A percentile compares a stretch with the other conserved stretches of the same genome.
These are phyloP conservation scores for Adiantum capillusveneris DNA, from an alignment of 75 land plant genomes.

Conservation along the genomic window DNA sequence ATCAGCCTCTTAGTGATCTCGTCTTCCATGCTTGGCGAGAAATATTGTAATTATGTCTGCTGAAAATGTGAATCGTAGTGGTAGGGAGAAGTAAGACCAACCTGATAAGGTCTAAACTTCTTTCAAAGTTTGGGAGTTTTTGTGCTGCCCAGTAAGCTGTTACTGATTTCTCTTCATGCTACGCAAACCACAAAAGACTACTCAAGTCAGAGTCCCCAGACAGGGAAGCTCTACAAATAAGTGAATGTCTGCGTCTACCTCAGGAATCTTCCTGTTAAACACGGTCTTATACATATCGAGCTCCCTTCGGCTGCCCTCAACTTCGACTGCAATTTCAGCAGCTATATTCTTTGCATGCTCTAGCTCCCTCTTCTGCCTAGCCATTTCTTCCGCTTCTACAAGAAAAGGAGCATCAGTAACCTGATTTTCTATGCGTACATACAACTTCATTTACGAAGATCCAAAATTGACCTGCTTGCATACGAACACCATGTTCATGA, in stretches of 20 bases:
- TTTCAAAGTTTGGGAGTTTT: too few species aligned
- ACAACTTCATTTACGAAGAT: neutral
- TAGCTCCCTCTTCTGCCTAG: slow-evolving; percentile 17
- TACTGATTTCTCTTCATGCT: too few species aligned
- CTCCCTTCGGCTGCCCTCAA: slow-evolving; percentile 14
- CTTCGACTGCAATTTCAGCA: slow-evolving; percentile 29
- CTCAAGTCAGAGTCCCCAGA: too few species aligned
- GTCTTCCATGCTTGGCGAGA: too few species aligned
- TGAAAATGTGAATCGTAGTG: too few species aligned
- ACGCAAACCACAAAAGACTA: too few species aligned
- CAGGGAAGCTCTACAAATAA: too few species aligned
- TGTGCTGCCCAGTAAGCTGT: too few species aligned
- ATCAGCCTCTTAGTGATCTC: too few species aligned
- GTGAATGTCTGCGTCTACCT: neutral
- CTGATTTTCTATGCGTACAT: neutral
- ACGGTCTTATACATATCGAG: slow-evolving; percentile 12
- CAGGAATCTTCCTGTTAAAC: neutral
- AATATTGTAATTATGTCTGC: too few species aligned
- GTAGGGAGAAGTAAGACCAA: too few species aligned
- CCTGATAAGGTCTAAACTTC: too few species aligned
- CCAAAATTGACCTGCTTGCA: slow-evolving; percentile 15
- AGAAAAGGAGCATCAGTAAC: neutral
- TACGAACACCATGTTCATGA: slow-evolving; percentile 17
- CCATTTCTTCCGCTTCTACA: slow-evolving; percentile 19
- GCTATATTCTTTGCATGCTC: slow-evolving; percentile 21